Base-by-base conservation (phyloP, 2,329 filamentous ascomycete genomes). In the Claviceps maximensis region DNA sequence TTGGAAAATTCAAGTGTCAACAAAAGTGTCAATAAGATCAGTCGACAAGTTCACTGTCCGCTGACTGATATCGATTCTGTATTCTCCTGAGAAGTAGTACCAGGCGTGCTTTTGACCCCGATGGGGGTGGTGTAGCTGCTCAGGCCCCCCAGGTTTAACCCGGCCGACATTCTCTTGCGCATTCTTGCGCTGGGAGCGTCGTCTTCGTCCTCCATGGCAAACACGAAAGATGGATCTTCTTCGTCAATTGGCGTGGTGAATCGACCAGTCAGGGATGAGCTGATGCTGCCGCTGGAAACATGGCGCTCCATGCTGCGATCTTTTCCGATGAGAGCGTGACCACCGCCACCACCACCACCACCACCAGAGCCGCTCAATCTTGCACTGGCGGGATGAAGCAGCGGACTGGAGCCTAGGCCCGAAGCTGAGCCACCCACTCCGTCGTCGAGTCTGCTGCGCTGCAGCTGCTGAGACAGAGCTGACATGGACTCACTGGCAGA, bases 201-300 rank as follows among this genome's bases (percentile, higher is more conserved):
- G 23, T 78, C 77, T 27, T 79, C 78, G 53, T 81, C 78, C 58
- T 84, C 80, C 80, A 84, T 83, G 61, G 71, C 78, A 62, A 84
- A 84, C 15, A 84, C 77, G 58, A 83, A 82, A 27, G 79, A 75
- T 4, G 77, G 72, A 53, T 83, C 79, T 59, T 84, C 80, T 61
- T 83, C 80, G 55, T 83, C 80, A 56, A 84, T 83, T 3, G 80
- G 80, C 1, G 79, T 83, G 1, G 80, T 80, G 62, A 82, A 82
- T 17, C 80, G 71, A 21, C 77, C 78, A 41, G 73, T 78, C 41
- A 69, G 68, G 21, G 68, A 74, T 48, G 77, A 79, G 58, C 75
- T 72, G 59, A 80, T 75, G 58, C 79, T 82, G 31, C 74, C 74
- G 53, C 74, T 80, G 59, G 79, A 83, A 38, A 81, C 71, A 62